Evolutionary conservation across 768 basidiomycete species (phyloP).

Genomic region (Cystofilobasidium ferigula): DNA sequence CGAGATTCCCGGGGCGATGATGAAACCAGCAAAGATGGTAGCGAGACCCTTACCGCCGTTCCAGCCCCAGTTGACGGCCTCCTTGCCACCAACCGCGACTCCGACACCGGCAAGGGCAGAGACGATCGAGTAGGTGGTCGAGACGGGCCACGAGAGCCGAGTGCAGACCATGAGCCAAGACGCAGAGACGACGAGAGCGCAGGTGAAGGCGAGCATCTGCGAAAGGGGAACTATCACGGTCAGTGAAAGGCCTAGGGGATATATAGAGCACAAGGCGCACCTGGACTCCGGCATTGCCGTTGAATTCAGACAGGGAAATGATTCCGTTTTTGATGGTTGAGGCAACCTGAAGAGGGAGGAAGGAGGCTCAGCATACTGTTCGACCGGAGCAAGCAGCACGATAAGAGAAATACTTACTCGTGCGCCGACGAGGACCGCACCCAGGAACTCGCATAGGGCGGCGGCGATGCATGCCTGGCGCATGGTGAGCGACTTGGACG

Average conservation of each 20-base stretch:
- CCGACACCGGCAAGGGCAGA: slow-evolving; percentile 43
- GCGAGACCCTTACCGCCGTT: slow-evolving; percentile 38
- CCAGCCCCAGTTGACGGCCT: slow-evolving; percentile 43
- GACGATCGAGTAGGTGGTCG: slow-evolving; percentile 43
- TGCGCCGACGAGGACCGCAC: slow-evolving; percentile 41
- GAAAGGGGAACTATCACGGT: neutral
- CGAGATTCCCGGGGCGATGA: slow-evolving; percentile 29
- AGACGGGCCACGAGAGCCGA: slow-evolving; percentile 39
- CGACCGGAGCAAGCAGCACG: neutral
- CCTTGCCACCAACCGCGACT: slow-evolving; percentile 38
- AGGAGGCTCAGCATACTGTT: slow-evolving; percentile 20
- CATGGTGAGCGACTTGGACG: slow-evolving; percentile 40
- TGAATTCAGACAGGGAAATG: slow-evolving; percentile 38
- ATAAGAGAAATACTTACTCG: slow-evolving; percentile 24
- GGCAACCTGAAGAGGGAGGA: slow-evolving; percentile 27
- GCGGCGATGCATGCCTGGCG: slow-evolving; percentile 39
- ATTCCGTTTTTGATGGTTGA: slow-evolving; percentile 44
- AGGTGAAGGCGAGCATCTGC: slow-evolving; percentile 1
- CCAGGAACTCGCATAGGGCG: slow-evolving; percentile 39
- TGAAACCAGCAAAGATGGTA: slow-evolving; percentile 30
- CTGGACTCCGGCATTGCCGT: slow-evolving; percentile 40
- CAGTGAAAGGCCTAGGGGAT: slow-evolving; percentile 22
- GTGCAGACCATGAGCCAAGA: slow-evolving; percentile 40
- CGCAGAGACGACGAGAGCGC: slow-evolving; percentile 4
- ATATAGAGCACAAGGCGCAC: too few species aligned